Conservation (phyloP, 2,329 filamentous ascomycete genomes). For the Aspergillus sp. region DNA sequence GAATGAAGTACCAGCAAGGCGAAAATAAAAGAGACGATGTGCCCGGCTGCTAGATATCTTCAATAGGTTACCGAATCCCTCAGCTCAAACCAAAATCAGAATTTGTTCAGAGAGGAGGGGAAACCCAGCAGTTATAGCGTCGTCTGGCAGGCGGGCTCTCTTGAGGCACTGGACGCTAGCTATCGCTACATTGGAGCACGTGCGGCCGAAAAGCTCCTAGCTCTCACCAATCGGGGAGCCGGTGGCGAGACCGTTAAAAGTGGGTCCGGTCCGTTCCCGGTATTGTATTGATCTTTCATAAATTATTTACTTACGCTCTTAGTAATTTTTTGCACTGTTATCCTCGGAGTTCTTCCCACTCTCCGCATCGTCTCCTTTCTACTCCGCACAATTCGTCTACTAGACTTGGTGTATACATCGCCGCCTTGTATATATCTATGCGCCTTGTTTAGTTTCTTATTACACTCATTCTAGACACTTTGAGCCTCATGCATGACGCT, state of each 20-base stretch:
- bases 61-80: not conserved
- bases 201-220: not conserved
- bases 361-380: not conserved
- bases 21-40: not conserved
- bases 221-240: slow-evolving; percentile 3
- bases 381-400: not conserved
- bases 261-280: not conserved
- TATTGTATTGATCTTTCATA: not conserved
- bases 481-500: not conserved
- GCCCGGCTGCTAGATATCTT: not conserved
- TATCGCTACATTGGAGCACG: slow-evolving; percentile 9
- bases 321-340: not conserved
- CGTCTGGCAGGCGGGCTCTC: not conserved
- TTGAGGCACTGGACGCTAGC: slow-evolving; percentile 1
- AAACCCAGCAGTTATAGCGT: not conserved
- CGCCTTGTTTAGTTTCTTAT: not conserved
- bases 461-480: not conserved
- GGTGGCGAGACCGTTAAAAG: not conserved
- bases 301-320: not conserved
- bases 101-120: not conserved
- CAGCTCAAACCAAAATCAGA: not conserved
- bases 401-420: not conserved
- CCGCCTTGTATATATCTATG: not conserved
- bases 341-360: not conserved
- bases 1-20: not conserved